Conservation (phyloP, 139 green algal species). For the Chlamydomonas applanata region DNA sequence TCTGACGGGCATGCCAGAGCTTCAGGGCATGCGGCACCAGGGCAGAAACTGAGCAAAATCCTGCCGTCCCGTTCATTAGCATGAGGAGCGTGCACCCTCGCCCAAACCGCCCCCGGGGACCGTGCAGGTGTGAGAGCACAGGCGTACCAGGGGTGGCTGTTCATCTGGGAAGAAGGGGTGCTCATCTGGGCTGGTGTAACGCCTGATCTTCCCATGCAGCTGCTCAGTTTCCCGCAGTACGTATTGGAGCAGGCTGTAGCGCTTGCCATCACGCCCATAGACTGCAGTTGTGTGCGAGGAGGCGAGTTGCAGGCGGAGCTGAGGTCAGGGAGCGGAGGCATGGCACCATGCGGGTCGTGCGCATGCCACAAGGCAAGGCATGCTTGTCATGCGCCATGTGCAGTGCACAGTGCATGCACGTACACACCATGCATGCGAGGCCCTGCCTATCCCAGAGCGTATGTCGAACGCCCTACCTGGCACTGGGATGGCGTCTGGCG, state of each 20-base stretch:
- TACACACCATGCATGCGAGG: neutral
- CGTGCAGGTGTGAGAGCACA: no score
- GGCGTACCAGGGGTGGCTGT: no score
- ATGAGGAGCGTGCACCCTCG: no score
- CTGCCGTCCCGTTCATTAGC: no score
- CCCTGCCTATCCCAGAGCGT: neutral
- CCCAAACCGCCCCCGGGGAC: no score
- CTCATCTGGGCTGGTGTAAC: conserved; percentile 94
- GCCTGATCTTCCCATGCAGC: conserved; percentile 83
- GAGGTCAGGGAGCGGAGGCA: neutral
- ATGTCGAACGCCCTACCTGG: conserved; percentile 43
- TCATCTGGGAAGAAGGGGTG: conserved; percentile 90
- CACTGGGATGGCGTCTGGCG: conserved; percentile 64
- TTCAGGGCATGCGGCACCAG: no score
- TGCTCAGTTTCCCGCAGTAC: conserved; percentile 90
- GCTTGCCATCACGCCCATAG: conserved; percentile 47
- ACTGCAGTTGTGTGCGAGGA: conserved; percentile 22
- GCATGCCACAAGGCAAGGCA: neutral
- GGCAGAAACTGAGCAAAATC: no score
- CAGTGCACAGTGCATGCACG: neutral
- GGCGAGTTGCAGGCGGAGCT: neutral
- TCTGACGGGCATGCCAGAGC: no score
- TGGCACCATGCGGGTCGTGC: no score
- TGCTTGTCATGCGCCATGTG: neutral
- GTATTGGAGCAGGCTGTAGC: conserved; percentile 90